Percentiles rank a stretch among this genome's conserved stretches.
phyloP scores from a whole-genome alignment of 345 rosid species.

The Bruguiera gymnorhiza region DNA sequence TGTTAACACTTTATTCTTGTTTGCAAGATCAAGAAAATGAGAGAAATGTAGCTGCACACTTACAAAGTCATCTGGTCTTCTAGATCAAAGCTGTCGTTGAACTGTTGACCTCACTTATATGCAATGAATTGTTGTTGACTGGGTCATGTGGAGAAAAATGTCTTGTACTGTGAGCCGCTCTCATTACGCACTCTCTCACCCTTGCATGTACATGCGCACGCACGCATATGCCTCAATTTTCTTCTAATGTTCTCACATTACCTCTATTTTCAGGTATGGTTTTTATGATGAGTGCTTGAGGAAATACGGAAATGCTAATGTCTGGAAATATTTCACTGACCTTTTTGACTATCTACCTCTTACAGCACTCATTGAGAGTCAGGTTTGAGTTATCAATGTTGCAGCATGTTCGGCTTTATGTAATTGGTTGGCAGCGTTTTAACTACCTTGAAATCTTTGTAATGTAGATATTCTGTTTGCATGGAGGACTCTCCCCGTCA shows the following conservation, averaged over 20 bases:
- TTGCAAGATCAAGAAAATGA: no score
- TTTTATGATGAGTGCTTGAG: constrained; percentile 94
- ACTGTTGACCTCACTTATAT: no score
- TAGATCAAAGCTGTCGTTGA: no score
- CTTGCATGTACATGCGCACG: neutral
- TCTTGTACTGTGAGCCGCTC: neutral
- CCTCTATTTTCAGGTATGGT: constrained; percentile 63
- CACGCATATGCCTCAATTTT: neutral
- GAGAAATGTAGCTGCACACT: no score
- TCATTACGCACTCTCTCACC: no score
- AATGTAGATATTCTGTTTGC: constrained; percentile 80
- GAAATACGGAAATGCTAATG: constrained; percentile 95
- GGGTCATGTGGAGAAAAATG: neutral
- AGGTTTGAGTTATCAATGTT: constrained; percentile 43
- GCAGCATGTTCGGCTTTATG: constrained; percentile 6
- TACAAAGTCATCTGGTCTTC: no score
- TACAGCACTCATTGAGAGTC: constrained; percentile 93
- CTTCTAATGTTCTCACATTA: neutral
- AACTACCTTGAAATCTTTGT: constrained; percentile 10
- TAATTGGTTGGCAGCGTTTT: neutral
- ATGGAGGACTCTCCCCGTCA: constrained; percentile 94
- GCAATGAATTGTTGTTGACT: no score
- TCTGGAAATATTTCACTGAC: constrained; percentile 90
- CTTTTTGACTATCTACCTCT: constrained; percentile 89
- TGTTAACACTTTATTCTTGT: no score